Evolutionary conservation across 306 rosid genomes (phyloP).

Genomic region (apple (Malus domestica)): ASM211411v1 NC_041803.1:52422501-52423000

Average conservation of each 20-base stretch:
- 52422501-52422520: too few relatives aligned
- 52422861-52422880: background rate
- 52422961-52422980: slow-evolving; percentile 49
- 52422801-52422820: background rate
- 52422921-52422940: slow-evolving; percentile 13
- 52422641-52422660: too few relatives aligned
- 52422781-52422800: background rate
- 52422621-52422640: too few relatives aligned
- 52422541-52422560: too few relatives aligned
- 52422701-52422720: background rate
- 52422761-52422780: background rate
- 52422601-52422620: too few relatives aligned
- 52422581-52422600: too few relatives aligned
- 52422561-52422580: too few relatives aligned
- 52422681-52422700: too few relatives aligned
- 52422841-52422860: slow-evolving; percentile 12
- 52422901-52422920: background rate
- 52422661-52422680: too few relatives aligned
- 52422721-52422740: slow-evolving; percentile 13
- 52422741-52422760: background rate
- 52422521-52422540: too few relatives aligned
- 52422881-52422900: slow-evolving; percentile 12
- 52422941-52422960: slow-evolving; percentile 32
- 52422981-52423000: slow-evolving; percentile 78
- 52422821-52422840: slow-evolving; percentile 7